Conservation (phyloP, 495 filamentous ascomycete genomes). For the Penicillium maclennaniae region DNA sequence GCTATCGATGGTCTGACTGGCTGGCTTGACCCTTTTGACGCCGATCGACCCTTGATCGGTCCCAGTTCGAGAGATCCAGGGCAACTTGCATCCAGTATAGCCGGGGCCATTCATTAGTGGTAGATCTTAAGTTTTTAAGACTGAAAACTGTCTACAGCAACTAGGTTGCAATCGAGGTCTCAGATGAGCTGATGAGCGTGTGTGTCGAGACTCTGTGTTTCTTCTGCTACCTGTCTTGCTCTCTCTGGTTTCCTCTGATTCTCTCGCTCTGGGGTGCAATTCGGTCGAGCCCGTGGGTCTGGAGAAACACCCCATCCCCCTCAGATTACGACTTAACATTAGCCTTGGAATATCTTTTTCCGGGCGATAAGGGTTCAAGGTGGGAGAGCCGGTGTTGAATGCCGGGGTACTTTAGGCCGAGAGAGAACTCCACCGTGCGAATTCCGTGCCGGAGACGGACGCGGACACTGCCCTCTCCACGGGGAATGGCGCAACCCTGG, state of each 20-base stretch:
- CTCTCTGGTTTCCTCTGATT: background rate
- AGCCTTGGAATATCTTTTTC: background rate
- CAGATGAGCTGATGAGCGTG: background rate
- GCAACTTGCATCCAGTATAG: slow-evolving; percentile 16
- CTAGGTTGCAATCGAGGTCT: background rate
- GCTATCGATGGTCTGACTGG: slow-evolving; percentile 15
- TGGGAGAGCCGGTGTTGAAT: background rate
- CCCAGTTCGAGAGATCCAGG: slow-evolving; percentile 8
- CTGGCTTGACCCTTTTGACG: slow-evolving; percentile 11
- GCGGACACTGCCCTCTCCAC: slow-evolving; percentile 2
- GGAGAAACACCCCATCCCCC: background rate
- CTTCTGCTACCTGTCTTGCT: background rate
- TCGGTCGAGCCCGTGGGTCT: background rate
- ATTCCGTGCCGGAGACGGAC: background rate
- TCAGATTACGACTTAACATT: background rate
- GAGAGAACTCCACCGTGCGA: background rate
- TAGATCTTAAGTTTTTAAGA: slow-evolving; percentile 25
- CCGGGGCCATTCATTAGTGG: slow-evolving; percentile 21
- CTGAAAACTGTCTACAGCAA: background rate
- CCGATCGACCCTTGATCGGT: background rate
- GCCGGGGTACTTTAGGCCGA: background rate
- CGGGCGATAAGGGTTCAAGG: background rate
- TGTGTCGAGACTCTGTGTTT: background rate
- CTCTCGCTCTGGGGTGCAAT: background rate
- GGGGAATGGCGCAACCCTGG: slow-evolving; percentile 19